phyloP scores from a whole-genome alignment of 2,329 filamentous ascomycete species.

The Teratosphaeria destructans region DNA sequence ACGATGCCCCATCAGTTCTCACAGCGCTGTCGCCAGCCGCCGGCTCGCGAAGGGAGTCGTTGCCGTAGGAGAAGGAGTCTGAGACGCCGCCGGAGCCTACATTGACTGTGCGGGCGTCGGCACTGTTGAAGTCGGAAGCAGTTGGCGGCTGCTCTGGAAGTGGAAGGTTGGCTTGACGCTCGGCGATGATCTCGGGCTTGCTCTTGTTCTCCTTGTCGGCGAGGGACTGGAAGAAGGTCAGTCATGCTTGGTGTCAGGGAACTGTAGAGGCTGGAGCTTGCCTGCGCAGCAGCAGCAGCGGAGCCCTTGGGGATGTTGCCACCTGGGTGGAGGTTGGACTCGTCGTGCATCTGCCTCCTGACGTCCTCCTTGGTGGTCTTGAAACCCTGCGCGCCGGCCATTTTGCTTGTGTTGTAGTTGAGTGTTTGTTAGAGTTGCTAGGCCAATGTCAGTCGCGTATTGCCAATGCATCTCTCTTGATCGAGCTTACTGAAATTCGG shows the following conservation, averaged over 20 bases:
- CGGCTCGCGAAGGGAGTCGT: slow-evolving; percentile 36
- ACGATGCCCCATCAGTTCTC: slow-evolving; percentile 40
- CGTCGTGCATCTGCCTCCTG: slow-evolving; percentile 1
- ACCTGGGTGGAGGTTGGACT: slow-evolving; percentile 1
- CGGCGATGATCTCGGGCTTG: slow-evolving; percentile 56
- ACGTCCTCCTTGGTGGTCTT: slow-evolving; percentile 6
- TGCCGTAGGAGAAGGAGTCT: slow-evolving; percentile 32
- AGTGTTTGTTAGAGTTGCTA: neutral
- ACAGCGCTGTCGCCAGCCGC: slow-evolving; percentile 46
- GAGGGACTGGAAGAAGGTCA: slow-evolving; percentile 10
- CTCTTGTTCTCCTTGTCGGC: slow-evolving; percentile 24
- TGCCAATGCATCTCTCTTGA: neutral
- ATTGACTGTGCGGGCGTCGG: slow-evolving; percentile 58
- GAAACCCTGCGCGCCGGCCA: slow-evolving; percentile 1
- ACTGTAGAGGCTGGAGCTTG: neutral
- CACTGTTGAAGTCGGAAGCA: slow-evolving; percentile 70
- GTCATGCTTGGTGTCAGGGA: neutral
- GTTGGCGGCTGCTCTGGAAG: slow-evolving; percentile 66
- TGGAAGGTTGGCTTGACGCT: slow-evolving; percentile 62
- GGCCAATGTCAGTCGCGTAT: neutral
- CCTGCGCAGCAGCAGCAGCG: slow-evolving; percentile 2
- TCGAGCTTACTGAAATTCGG: neutral
- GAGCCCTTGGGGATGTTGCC: slow-evolving; percentile 2
- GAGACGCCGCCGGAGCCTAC: slow-evolving; percentile 51
- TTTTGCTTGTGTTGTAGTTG: neutral